These are phyloP conservation scores for Endotrypanum monterogeii DNA, from an alignment of 208 protist genomes.

Conservation along the genomic window DNA sequence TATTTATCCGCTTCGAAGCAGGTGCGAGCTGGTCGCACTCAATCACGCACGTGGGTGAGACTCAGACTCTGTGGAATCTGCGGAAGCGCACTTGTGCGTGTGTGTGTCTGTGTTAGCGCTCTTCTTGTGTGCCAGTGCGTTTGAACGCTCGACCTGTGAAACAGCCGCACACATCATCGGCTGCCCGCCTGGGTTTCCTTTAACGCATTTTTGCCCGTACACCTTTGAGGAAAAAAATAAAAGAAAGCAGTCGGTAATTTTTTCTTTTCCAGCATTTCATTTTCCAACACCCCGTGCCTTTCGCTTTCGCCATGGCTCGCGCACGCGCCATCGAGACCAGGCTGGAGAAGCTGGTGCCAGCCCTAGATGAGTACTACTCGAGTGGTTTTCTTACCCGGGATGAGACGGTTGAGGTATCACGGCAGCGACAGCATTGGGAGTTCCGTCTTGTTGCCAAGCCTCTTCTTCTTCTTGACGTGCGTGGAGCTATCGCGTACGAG, in stretches of 20 bases:
- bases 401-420: slow-evolving; percentile 68
- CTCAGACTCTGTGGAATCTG: not conserved
- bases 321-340: slow-evolving; percentile 86
- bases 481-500: slow-evolving; percentile 76
- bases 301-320: slow-evolving; percentile 56
- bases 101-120: not conserved
- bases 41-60: not conserved
- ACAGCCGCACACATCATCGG: not conserved
- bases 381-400: slow-evolving; percentile 75
- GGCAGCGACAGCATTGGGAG: slow-evolving; percentile 80
- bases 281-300: not conserved
- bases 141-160: not conserved
- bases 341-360: slow-evolving; percentile 83
- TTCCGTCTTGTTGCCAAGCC: slow-evolving; percentile 89
- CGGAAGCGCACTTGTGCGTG: not conserved
- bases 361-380: slow-evolving; percentile 87
- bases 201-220: no score
- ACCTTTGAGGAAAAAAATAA: no score
- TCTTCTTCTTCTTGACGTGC: slow-evolving; percentile 83
- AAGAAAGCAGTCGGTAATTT: not conserved
- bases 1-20: not conserved
- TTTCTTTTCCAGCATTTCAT: not conserved
- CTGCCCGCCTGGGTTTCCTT: not conserved
- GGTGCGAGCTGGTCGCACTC: not conserved
- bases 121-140: not conserved